These are phyloP conservation scores for Stagonosporopsis tanaceti DNA, from an alignment of 2,329 filamentous ascomycete genomes.

Conservation along the genomic window DNA sequence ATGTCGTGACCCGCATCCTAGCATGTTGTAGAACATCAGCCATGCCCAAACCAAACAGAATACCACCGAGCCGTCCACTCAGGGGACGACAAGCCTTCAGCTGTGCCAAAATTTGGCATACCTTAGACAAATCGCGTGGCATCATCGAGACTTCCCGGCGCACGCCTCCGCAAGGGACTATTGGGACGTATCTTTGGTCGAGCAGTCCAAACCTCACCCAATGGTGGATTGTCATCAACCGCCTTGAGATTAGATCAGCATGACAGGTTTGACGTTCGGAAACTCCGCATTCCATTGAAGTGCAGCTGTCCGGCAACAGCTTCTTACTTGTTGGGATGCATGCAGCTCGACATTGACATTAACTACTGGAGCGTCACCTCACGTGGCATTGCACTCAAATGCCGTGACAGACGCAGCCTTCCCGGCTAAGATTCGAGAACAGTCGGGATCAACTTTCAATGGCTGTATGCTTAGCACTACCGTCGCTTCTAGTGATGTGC, in stretches of 20 bases:
- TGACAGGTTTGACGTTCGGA: background rate
- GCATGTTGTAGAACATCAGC: conserved; percentile 11
- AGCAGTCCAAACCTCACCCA: background rate
- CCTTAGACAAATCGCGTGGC: conserved; percentile 7
- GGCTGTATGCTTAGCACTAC: conserved; percentile 11
- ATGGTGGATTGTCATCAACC: background rate
- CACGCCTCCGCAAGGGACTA: conserved; percentile 6
- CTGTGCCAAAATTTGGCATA: background rate
- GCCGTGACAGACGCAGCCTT: conserved; percentile 4
- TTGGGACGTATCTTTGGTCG: conserved; percentile 2
- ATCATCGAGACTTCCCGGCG: background rate
- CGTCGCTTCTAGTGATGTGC: conserved; percentile 10
- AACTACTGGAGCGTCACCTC: conserved; percentile 13
- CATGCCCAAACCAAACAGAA: background rate
- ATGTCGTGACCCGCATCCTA: conserved; percentile 9
- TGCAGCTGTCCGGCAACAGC: background rate
- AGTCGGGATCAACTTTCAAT: background rate
- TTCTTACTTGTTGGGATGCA: background rate
- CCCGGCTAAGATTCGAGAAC: background rate
- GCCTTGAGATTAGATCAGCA: background rate
- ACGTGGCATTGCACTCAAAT: conserved; percentile 5
- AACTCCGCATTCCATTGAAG: background rate
- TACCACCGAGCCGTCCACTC: background rate
- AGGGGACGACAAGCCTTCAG: background rate
- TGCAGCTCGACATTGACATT: conserved; percentile 1